These are phyloP conservation scores for Dipodascopsis uninucleata DNA, from an alignment of 805 yeast genomes.

Conservation along the genomic window DNA sequence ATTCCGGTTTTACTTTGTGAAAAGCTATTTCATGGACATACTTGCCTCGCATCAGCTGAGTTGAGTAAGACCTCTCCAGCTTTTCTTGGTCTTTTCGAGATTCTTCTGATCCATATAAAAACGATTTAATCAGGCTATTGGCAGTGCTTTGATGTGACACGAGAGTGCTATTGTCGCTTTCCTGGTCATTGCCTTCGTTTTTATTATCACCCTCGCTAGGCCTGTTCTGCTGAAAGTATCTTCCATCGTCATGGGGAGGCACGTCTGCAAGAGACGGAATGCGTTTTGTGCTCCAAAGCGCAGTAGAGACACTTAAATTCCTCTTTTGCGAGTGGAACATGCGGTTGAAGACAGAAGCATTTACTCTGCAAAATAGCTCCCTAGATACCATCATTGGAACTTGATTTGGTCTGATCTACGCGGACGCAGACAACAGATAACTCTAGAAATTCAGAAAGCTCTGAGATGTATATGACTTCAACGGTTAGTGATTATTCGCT, in stretches of 20 bases:
- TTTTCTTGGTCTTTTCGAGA: conserved; percentile 37
- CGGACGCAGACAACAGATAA: no score
- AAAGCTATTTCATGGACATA: conserved; percentile 42
- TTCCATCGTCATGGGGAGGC: conserved; percentile 23
- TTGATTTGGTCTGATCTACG: no score
- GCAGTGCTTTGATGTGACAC: conserved; percentile 5
- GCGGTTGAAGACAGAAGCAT: no score
- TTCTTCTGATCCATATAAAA: conserved; percentile 40
- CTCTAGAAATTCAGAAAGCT: no score
- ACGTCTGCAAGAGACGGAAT: conserved; percentile 26
- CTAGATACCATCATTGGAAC: no score
- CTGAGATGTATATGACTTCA: no score
- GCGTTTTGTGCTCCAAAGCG: conserved; percentile 1
- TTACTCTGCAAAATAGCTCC: no score
- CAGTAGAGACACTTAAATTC: no score
- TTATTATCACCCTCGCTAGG: not conserved
- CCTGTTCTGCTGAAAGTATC: conserved; percentile 10
- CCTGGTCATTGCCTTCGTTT: not conserved
- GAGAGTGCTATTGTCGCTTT: not conserved
- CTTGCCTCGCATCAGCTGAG: conserved; percentile 39
- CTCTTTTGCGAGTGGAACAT: no score
- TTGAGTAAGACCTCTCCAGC: conserved; percentile 29
- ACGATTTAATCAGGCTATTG: conserved; percentile 36
- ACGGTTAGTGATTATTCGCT: no score
- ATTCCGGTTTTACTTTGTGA: conserved; percentile 40